A percentile compares a stretch with the other conserved stretches of the same genome.
Conservation (phyloP, 2,329 filamentous ascomycete genomes). For the Trichoderma sp. region DNA sequence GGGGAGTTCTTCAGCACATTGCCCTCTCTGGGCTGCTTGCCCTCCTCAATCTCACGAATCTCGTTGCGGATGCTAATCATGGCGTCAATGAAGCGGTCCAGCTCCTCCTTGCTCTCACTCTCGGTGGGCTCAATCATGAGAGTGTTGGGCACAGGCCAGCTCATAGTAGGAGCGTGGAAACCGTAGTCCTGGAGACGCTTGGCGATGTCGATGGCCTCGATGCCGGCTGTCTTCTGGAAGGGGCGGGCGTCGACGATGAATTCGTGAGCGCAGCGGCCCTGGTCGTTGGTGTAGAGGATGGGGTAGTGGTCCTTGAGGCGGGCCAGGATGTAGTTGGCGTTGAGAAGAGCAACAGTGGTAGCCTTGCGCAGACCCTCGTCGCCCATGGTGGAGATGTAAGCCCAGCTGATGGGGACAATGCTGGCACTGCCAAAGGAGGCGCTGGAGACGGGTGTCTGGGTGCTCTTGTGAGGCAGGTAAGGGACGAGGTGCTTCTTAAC, state of each 20-base stretch:
- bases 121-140: conserved; percentile 98
- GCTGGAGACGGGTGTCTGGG: conserved; percentile 68
- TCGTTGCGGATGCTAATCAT: conserved; percentile 83
- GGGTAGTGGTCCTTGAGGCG: conserved; percentile 83
- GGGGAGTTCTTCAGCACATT: conserved; percentile 91
- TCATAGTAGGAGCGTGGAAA: conserved; percentile 97
- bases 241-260: conserved; percentile 90
- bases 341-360: conserved; percentile 89
- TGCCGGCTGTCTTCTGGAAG: conserved; percentile 78
- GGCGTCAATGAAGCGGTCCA: conserved; percentile 91
- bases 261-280: conserved; percentile 90
- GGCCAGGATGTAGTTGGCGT: conserved; percentile 94
- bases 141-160: conserved; percentile 91
- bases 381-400: conserved; percentile 93
- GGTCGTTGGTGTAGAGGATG: conserved; percentile 90
- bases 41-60: conserved; percentile 81
- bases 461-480: conserved; percentile 55
- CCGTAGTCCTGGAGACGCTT: conserved; percentile 97
- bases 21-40: conserved; percentile 68
- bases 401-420: conserved; percentile 92
- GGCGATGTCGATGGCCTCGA: conserved; percentile 93
- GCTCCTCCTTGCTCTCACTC: conserved; percentile 86
- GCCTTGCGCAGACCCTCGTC: conserved; percentile 77
- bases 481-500: conserved; percentile 78
- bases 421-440: conserved; percentile 86